Base-by-base conservation (phyloP, 179 eudicot genomes). In the Heliamphora pulchella region DNA sequence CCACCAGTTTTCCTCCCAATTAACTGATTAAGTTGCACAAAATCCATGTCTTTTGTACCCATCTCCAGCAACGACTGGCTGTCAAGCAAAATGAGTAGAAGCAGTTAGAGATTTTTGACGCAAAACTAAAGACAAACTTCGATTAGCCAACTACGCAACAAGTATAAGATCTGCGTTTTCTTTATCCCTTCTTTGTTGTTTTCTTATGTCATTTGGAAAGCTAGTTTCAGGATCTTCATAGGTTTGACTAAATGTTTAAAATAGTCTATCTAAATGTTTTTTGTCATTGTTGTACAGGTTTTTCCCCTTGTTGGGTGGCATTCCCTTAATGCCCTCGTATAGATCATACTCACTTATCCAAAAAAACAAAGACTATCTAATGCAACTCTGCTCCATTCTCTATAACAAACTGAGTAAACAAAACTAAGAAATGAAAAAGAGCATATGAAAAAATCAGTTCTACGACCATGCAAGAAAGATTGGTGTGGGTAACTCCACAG, bases 1-100 rank as follows among this genome's bases (percentile, higher is more conserved):
- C 99, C 99, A 75, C 99, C 99, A 1, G 99, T 96, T 89, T 91
- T 96, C 90, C 98, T 92, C 87, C 99, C 98, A 79, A 96, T 91
- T 69, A 96, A 85, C 81, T 96, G 99, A 85, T 94, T 96, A 76
- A 96, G 90, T 76, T 94, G 94, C 83, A 96, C 99, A 84, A 96
- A 96, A 73, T 96, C 94, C 94, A 94, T 81, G 86, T 92, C 97
- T 85, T 92, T 90, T 41, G 99, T 96, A 50, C 99, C 99, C 99
- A 96, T 96, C 91, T 96, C 98, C 89, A 92, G 82, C 89, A 96
- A 85, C 17, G 98, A 94, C 84, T 96, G 98, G 80, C 91, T 87
- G 87, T 81, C 63, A 61, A 84, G 77, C 51, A 82, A 82, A 65
- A 63, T 22, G 59, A 50, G 50, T 51, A 46, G 44, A 47, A 22